Evolutionary conservation across 768 basidiomycete species (phyloP), one percentile per base, ranked within the genome.

Genomic region (Pulveroboletus frians): DNA sequence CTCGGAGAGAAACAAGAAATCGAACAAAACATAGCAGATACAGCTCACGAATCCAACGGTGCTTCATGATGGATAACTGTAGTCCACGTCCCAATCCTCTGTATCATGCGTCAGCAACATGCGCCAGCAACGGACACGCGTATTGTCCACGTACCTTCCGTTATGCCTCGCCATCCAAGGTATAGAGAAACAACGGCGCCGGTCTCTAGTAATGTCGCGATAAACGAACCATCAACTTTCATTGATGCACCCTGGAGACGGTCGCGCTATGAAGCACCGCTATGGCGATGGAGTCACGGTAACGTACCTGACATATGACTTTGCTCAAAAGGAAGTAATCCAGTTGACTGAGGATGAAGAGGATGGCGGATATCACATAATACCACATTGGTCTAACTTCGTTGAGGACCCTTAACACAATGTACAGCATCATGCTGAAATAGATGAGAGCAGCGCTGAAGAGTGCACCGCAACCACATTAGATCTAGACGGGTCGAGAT

Each of bases 121-220:
- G 45, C 6, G 20, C n/a, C 15, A 11, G 40, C 20, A 32, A 39
- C 8, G 3, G 23, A 46, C 5, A 37, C 20, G 39, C n/a, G 3
- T 20, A 21, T 36, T 1, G 17, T 46, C 9, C 4, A 71, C 78
- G 43, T 50, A 84, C 89, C 88, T 81, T 94, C 92, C 15, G 92
- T 93, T 49, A 93, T 90, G 64, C 84, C 84, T 67, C 75, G 74
- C 93, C 93, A 95, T n/a, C 80, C 91, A 14, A 83, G 62, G 64
- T 80, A 92, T 17, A 95, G 53, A 4, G 79, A 69, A 10, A 72
- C 77, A 1, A 95, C 80, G 0, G 86, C 70, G 1, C 78, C 82
- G 0, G 89, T 89, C 62, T 95, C 90, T 39, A 95, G 72, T 5
- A 93, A 45, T 0, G 94, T 94, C 1, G 89, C 85, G 21, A 96